Conservation (phyloP, 164 flowering plant genomes). For the Tinospora cordifolia region DNA sequence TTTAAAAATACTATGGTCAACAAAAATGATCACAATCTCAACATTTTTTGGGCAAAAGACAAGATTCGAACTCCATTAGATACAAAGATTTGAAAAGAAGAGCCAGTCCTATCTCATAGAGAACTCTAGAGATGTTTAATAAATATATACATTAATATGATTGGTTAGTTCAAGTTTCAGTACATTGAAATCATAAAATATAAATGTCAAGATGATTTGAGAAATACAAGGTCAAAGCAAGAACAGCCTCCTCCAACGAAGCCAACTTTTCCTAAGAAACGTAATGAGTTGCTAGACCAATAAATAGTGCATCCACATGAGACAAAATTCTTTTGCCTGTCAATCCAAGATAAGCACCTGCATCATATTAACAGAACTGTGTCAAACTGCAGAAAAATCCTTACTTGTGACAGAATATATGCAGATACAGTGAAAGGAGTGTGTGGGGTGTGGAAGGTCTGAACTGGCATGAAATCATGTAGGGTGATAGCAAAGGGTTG, state of each 20-base stretch:
- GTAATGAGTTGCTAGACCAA: slow-evolving; percentile 87
- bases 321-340: slow-evolving; percentile 87
- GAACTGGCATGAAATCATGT: too few relatives aligned
- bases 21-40: background rate
- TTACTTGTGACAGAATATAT: too few relatives aligned
- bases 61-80: background rate
- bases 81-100: background rate
- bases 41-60: background rate
- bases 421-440: too few relatives aligned
- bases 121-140: background rate
- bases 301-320: slow-evolving; percentile 80
- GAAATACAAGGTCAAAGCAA: slow-evolving; percentile 55
- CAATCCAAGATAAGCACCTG: slow-evolving; percentile 92
- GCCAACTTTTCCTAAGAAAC: slow-evolving; percentile 74
- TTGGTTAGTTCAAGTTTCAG: background rate
- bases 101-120: background rate
- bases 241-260: slow-evolving; percentile 62
- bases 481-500: too few relatives aligned
- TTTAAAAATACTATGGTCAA: background rate
- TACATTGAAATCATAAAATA: background rate
- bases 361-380: slow-evolving; percentile 9
- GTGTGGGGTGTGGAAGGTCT: too few relatives aligned
- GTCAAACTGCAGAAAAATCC: background rate
- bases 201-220: slow-evolving; percentile 7
- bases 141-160: background rate